Conservation (phyloP, 2,329 filamentous ascomycete genomes). For the Dactylellina sp. region DNA sequence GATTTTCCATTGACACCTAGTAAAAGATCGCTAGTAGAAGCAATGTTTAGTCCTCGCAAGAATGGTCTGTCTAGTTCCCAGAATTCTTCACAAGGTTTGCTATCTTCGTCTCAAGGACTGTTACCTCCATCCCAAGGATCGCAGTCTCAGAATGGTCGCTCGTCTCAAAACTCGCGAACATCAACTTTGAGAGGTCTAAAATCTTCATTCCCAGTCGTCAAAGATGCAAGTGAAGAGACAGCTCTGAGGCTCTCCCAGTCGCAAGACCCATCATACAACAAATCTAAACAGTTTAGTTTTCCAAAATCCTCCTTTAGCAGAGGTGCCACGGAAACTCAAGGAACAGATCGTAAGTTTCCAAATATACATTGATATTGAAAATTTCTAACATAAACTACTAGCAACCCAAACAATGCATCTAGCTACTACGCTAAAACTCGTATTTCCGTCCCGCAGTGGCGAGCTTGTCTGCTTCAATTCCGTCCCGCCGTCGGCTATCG, state of each 20-base stretch:
- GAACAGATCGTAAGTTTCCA: constrained; percentile 18
- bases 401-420: constrained; percentile 26
- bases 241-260: constrained; percentile 34
- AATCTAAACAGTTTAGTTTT: constrained; percentile 27
- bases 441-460: constrained; percentile 34
- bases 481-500: constrained; percentile 60
- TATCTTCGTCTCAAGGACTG: constrained; percentile 17
- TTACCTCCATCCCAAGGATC: constrained; percentile 21
- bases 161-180: constrained; percentile 60
- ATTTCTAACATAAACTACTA: constrained; percentile 10
- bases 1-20: constrained; percentile 38
- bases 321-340: constrained; percentile 38
- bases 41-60: constrained; percentile 53
- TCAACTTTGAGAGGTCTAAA: constrained; percentile 39
- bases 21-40: constrained; percentile 43
- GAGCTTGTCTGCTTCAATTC: constrained; percentile 40
- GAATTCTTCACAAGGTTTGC: constrained; percentile 25
- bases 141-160: constrained; percentile 53
- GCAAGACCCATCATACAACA: constrained; percentile 21
- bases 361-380: neutral
- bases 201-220: constrained; percentile 77
- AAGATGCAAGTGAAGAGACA: constrained; percentile 73
- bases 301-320: constrained; percentile 40
- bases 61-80: constrained; percentile 34
- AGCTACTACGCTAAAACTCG: constrained; percentile 4